Conservation (phyloP, 2,329 filamentous ascomycete genomes). For the Penicillium verrucosum region DNA sequence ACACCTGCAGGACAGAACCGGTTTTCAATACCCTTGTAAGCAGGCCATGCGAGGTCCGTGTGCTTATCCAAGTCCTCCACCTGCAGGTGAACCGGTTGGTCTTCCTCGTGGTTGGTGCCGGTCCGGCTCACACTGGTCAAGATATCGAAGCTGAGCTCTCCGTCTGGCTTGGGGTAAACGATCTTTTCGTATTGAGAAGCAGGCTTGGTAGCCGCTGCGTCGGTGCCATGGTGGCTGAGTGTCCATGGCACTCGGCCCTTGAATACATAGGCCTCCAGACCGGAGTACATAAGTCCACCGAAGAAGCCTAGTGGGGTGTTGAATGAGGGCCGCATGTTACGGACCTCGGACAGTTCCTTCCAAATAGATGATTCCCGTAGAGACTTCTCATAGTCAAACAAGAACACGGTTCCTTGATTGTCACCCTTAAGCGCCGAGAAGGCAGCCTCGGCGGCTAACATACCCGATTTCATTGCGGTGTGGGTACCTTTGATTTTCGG, state of each 20-base stretch:
- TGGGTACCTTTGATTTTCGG: constrained; percentile 99
- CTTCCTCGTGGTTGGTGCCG: constrained; percentile 97
- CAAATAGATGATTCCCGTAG: constrained; percentile 84
- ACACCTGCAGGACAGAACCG: constrained; percentile 96
- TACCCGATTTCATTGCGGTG: constrained; percentile 95
- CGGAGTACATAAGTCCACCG: constrained; percentile 88
- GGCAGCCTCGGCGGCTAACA: constrained; percentile 90
- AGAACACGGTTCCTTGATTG: constrained; percentile 71
- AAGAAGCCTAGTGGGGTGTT: constrained; percentile 81
- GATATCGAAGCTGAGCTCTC: constrained; percentile 92
- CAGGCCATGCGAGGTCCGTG: constrained; percentile 75
- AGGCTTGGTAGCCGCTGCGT: constrained; percentile 73
- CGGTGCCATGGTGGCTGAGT: constrained; percentile 74
- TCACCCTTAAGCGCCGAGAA: constrained; percentile 66
- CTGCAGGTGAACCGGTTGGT: constrained; percentile 93
- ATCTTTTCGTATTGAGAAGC: constrained; percentile 83
- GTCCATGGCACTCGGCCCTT: constrained; percentile 90
- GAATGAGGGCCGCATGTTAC: constrained; percentile 97
- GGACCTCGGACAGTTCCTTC: constrained; percentile 90
- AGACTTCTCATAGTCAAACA: constrained; percentile 90
- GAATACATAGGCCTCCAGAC: constrained; percentile 82
- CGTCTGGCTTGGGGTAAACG: constrained; percentile 94
- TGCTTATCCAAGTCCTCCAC: constrained; percentile 95
- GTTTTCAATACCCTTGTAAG: constrained; percentile 90
- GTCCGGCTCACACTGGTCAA: constrained; percentile 92